A percentile compares a stretch with the other conserved stretches of the same genome.
phyloP scores from a whole-genome alignment of 805 yeast genomes.

The Tetrapisispora phaffii region DNA sequence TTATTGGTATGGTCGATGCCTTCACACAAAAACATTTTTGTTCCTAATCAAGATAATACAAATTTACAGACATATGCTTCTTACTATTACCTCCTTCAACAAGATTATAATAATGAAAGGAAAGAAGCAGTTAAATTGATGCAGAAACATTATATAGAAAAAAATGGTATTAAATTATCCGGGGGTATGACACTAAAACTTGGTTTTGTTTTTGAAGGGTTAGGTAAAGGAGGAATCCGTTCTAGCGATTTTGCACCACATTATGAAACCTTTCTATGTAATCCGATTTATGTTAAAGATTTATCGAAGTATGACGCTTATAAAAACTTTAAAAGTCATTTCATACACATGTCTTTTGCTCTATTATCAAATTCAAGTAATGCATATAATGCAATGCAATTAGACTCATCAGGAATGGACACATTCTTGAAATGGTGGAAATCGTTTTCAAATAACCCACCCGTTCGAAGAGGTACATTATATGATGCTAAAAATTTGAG shows the following conservation, averaged over 20 bases:
- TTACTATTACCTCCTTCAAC: constrained; percentile 38
- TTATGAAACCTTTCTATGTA: constrained; percentile 44
- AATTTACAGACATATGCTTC: constrained; percentile 37
- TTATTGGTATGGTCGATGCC: constrained; percentile 51
- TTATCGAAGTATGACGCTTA: constrained; percentile 63
- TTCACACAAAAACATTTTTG: constrained; percentile 34
- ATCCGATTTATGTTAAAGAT: constrained; percentile 45
- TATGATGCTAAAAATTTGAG: constrained; percentile 48
- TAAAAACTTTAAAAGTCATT: constrained; percentile 69
- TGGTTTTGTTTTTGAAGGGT: constrained; percentile 50
- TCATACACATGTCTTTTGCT: constrained; percentile 59
- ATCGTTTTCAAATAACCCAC: constrained; percentile 71
- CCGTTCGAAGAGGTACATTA: constrained; percentile 64
- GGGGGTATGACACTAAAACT: constrained; percentile 53
- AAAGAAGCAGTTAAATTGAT: constrained; percentile 14
- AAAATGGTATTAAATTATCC: constrained; percentile 44
- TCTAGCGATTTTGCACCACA: constrained; percentile 47
- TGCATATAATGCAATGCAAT: constrained; percentile 63
- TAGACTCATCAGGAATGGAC: constrained; percentile 57
- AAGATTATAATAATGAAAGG: constrained; percentile 13
- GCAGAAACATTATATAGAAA: constrained; percentile 33
- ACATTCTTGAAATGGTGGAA: constrained; percentile 83
- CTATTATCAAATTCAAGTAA: constrained; percentile 34
- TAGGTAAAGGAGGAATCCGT: constrained; percentile 28
- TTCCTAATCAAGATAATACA: constrained; percentile 35